These are phyloP conservation scores for Paraconiothyrium sp. DNA, from an alignment of 2,329 filamentous ascomycete genomes.

Conservation along the genomic window DNA sequence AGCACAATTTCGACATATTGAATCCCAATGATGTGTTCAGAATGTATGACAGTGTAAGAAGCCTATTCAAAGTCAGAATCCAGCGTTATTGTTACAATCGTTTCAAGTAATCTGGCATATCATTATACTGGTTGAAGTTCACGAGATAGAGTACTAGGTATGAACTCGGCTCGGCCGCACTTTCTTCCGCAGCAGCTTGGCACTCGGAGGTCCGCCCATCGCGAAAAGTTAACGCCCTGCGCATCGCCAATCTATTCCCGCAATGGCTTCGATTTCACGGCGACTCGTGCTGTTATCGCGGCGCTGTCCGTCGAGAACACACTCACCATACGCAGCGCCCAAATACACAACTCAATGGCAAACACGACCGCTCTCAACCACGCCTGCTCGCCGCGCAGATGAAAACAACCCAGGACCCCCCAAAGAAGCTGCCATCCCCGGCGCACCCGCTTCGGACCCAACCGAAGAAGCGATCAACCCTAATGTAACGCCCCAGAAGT, in stretches of 20 bases:
- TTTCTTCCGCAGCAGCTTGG: slow-evolving; percentile 31
- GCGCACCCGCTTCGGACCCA: slow-evolving; percentile 21
- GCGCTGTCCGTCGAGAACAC: slow-evolving; percentile 38
- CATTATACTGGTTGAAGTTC: neutral
- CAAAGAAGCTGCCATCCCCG: slow-evolving; percentile 25
- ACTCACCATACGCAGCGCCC: slow-evolving; percentile 23
- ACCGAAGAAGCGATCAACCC: slow-evolving; percentile 11
- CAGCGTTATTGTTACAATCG: neutral
- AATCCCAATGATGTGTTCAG: neutral
- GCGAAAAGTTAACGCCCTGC: slow-evolving; percentile 44
- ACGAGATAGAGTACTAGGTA: slow-evolving; percentile 11
- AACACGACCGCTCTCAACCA: slow-evolving; percentile 44
- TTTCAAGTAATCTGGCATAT: neutral
- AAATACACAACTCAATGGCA: slow-evolving; percentile 41
- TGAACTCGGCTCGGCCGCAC: slow-evolving; percentile 31
- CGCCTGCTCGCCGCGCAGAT: slow-evolving; percentile 28
- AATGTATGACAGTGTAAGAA: neutral
- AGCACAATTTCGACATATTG: slow-evolving; percentile 63
- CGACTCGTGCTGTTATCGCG: slow-evolving; percentile 43
- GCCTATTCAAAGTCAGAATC: neutral
- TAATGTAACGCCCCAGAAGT: slow-evolving; percentile 7
- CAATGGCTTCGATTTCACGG: slow-evolving; percentile 50
- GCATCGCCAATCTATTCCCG: slow-evolving; percentile 20
- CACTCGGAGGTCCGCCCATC: slow-evolving; percentile 32
- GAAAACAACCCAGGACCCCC: slow-evolving; percentile 20